These are phyloP conservation scores for Fagopyrum homotropicum DNA, from an alignment of 148 eudicot species.

Conservation along the genomic window DNA sequence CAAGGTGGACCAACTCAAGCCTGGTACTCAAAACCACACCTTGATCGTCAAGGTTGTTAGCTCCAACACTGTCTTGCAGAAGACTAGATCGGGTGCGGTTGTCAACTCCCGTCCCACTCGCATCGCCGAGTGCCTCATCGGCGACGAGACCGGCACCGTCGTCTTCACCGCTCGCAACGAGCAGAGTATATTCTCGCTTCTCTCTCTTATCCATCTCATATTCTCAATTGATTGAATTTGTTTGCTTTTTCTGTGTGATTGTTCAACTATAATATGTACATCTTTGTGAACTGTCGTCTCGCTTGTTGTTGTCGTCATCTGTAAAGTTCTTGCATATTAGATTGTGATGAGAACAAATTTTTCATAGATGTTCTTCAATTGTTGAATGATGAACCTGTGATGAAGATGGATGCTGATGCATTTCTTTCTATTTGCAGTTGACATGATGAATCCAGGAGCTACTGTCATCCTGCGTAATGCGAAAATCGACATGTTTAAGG, in stretches of 20 bases:
- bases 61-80: conserved; percentile 26
- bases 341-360: neutral
- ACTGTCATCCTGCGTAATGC: conserved; percentile 15
- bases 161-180: conserved; percentile 53
- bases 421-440: neutral
- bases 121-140: conserved; percentile 45
- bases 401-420: neutral
- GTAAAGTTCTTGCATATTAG: neutral
- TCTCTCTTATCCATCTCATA: neutral
- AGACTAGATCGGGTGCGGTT: conserved; percentile 20
- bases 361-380: neutral
- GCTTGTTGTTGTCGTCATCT: neutral
- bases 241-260: neutral
- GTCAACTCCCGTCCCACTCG: conserved; percentile 26
- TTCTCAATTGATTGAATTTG: neutral
- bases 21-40: conserved; percentile 31
- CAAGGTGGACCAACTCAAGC: conserved; percentile 34
- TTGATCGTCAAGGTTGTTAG: conserved; percentile 30
- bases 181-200: conserved; percentile 29
- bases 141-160: conserved; percentile 41
- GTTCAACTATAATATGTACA: neutral
- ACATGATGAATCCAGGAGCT: conserved; percentile 13
- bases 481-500: conserved; percentile 13
- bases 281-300: neutral
- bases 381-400: neutral